Conservation (phyloP, 202 grass and related monocot genomes). For the Zoysia matrella region DNA sequence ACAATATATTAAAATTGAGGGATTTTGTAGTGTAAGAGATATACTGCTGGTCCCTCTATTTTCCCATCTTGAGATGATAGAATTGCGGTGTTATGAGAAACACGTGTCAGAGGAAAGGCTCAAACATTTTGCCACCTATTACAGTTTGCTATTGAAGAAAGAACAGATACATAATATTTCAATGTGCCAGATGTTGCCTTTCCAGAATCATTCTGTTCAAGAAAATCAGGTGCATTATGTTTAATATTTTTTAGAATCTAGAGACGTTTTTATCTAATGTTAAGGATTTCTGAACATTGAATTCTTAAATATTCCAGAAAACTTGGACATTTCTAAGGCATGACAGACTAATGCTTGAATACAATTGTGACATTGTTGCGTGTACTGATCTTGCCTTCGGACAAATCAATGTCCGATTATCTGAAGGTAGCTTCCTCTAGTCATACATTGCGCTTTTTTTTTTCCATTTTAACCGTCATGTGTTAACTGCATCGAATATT, state of each 20-base stretch:
- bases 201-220: slow-evolving; percentile 33
- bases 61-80: slow-evolving; percentile 30
- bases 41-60: slow-evolving; percentile 25
- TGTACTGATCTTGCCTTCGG: slow-evolving; percentile 1
- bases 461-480: not conserved
- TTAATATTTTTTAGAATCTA: not conserved
- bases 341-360: slow-evolving; percentile 1
- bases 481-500: not conserved
- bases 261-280: slow-evolving; percentile 7
- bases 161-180: slow-evolving; percentile 9
- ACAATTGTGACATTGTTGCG: slow-evolving; percentile 11
- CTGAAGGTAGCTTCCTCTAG: slow-evolving; percentile 27
- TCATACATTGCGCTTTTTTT: not conserved
- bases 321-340: slow-evolving; percentile 38
- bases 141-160: slow-evolving; percentile 30
- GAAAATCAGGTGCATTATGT: slow-evolving; percentile 14
- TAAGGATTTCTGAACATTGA: not conserved
- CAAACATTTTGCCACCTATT: not conserved
- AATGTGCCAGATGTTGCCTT: slow-evolving; percentile 1
- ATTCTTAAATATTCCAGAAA: slow-evolving; percentile 22
- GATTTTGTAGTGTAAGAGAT: slow-evolving; percentile 12
- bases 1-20: slow-evolving; percentile 36
- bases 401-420: slow-evolving; percentile 1
- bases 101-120: slow-evolving; percentile 12
- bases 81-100: slow-evolving; percentile 20